Conservation (phyloP, 371 early-diverging fungal genomes). For the Capillidium rhysosporum region DNA sequence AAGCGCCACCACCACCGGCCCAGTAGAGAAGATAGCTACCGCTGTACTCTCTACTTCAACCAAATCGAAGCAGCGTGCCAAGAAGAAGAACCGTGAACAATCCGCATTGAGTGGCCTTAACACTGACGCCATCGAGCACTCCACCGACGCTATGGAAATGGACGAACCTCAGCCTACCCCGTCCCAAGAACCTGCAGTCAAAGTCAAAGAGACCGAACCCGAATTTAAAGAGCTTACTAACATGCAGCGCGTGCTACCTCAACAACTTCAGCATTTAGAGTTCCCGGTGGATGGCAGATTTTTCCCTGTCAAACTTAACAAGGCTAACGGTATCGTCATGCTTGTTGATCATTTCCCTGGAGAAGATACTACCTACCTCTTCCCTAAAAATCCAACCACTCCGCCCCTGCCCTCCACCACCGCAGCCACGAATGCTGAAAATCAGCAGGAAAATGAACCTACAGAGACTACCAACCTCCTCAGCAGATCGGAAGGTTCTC, state of each 20-base stretch:
- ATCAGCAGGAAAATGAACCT: too few species aligned
- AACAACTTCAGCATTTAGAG: constrained; percentile 62
- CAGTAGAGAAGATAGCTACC: constrained; percentile 60
- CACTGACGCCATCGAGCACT: too few species aligned
- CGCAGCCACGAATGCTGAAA: too few species aligned
- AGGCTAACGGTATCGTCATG: constrained; percentile 58
- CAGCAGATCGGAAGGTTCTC: too few species aligned
- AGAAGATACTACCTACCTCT: constrained; percentile 13
- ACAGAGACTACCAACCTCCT: too few species aligned
- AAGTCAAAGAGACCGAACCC: constrained; percentile 38
- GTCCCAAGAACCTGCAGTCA: background rate
- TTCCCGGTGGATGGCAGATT: constrained; percentile 74
- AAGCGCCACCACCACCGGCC: constrained; percentile 34
- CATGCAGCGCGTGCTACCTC: constrained; percentile 72
- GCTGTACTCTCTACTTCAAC: constrained; percentile 91
- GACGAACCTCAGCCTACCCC: constrained; percentile 13
- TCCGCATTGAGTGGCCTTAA: background rate
- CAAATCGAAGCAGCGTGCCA: constrained; percentile 75
- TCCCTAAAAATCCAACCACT: background rate
- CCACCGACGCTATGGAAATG: background rate
- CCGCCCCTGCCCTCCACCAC: too few species aligned
- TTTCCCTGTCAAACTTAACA: constrained; percentile 61
- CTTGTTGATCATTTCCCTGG: constrained; percentile 36
- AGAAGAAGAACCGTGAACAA: constrained; percentile 41
- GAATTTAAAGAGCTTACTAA: constrained; percentile 57